These are phyloP conservation scores for Penicillium concentricum DNA, from an alignment of 2,329 filamentous ascomycete genomes.

Conservation along the genomic window DNA sequence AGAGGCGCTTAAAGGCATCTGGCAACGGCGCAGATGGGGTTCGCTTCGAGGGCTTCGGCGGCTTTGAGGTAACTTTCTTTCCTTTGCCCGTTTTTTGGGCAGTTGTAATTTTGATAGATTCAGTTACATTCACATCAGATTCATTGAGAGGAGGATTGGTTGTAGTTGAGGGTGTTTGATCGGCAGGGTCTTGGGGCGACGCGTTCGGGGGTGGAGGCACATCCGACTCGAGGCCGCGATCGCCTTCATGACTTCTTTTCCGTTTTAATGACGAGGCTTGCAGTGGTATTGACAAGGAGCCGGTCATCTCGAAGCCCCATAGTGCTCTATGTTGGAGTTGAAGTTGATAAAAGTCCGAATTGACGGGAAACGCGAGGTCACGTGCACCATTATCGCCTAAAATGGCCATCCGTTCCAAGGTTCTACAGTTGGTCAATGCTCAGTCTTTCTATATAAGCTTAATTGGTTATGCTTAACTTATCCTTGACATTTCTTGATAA, in stretches of 20 bases:
- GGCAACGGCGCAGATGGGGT: constrained; percentile 65
- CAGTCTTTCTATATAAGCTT: background rate
- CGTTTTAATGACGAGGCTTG: constrained; percentile 12
- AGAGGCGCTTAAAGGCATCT: constrained; percentile 67
- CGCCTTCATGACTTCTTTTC: constrained; percentile 17
- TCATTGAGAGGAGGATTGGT: background rate
- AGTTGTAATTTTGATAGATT: background rate
- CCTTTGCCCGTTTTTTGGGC: constrained; percentile 6
- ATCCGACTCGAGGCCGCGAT: background rate
- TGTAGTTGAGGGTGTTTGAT: background rate
- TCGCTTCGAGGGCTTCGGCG: constrained; percentile 19
- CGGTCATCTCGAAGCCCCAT: constrained; percentile 30
- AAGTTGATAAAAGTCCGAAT: background rate
- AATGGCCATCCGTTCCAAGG: constrained; percentile 19
- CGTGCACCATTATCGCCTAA: constrained; percentile 24
- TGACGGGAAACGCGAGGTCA: constrained; percentile 14
- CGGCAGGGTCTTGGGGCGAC: constrained; percentile 7
- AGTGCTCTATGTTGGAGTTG: constrained; percentile 2
- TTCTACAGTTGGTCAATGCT: background rate
- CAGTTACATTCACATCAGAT: background rate
- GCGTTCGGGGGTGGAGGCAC: constrained; percentile 15
- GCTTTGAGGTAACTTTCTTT: constrained; percentile 10
- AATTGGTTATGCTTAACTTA: no score
- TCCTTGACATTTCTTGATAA: background rate
- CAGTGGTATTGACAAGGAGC: constrained; percentile 2